Percentiles rank a stretch among this genome's conserved stretches.
These are phyloP conservation scores for Pyrenula massariospora DNA, from an alignment of 495 filamentous ascomycete genomes.

Conservation along the genomic window DNA sequence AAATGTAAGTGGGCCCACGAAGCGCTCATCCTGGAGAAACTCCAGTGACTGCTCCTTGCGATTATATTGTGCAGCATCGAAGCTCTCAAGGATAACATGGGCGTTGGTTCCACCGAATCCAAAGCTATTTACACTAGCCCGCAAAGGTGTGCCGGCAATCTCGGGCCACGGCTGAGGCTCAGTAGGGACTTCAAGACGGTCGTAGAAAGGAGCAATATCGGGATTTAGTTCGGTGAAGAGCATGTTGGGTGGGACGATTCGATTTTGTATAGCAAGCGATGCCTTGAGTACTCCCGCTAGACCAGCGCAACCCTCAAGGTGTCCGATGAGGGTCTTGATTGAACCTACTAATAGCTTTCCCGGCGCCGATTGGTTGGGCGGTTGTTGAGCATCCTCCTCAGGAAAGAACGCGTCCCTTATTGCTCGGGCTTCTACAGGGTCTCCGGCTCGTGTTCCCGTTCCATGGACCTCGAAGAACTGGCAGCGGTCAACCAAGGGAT, in stretches of 20 bases:
- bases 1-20: no score
- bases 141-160: background rate
- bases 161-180: background rate
- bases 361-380: conserved; percentile 14
- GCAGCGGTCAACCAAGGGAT: conserved; percentile 10
- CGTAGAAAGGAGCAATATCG: background rate
- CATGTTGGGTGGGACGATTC: conserved; percentile 43
- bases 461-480: conserved; percentile 19
- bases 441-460: conserved; percentile 41
- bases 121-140: conserved; percentile 21
- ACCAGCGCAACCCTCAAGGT: conserved; percentile 30
- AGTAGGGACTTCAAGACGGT: background rate
- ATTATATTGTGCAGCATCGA: no score
- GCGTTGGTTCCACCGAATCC: conserved; percentile 23
- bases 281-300: conserved; percentile 16
- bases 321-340: conserved; percentile 46
- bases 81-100: conserved; percentile 18
- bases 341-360: conserved; percentile 30
- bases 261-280: conserved; percentile 37
- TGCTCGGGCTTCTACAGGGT: conserved; percentile 16
- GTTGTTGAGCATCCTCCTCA: conserved; percentile 1
- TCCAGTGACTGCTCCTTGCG: no score
- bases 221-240: conserved; percentile 40
- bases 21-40: no score
- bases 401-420: conserved; percentile 16